Conservation (phyloP, 805 yeast genomes). For the Cyberlindnera subsufficiens region DNA sequence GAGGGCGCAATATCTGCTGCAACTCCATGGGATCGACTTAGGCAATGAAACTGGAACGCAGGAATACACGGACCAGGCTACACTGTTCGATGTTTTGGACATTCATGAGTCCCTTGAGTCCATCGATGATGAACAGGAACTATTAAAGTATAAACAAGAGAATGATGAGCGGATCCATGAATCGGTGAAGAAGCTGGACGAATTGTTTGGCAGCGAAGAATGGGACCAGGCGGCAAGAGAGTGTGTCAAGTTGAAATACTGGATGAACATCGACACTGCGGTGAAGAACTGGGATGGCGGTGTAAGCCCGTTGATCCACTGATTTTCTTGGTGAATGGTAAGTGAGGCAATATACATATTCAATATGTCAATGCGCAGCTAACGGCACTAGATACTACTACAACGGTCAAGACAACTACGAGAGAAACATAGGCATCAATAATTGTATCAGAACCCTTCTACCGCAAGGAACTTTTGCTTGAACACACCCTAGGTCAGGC, state of each 20-base stretch:
- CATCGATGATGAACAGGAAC: conserved; percentile 52
- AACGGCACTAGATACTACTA: no score
- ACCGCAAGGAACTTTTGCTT: no score
- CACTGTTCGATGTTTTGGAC: conserved; percentile 74
- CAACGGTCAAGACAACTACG: no score
- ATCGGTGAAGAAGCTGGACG: conserved; percentile 39
- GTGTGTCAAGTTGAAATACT: conserved; percentile 73
- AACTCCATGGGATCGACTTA: conserved; percentile 42
- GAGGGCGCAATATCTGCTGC: conserved; percentile 59
- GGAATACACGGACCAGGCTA: conserved; percentile 27
- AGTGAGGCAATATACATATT: background rate
- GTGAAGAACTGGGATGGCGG: conserved; percentile 77
- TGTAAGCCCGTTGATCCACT: conserved; percentile 57
- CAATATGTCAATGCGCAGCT: no score
- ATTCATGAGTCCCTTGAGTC: conserved; percentile 79
- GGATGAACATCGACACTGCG: conserved; percentile 72
- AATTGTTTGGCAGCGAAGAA: conserved; percentile 39
- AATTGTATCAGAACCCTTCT: no score
- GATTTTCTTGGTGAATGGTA: conserved; percentile 5
- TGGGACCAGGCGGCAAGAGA: conserved; percentile 57
- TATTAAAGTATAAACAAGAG: conserved; percentile 43
- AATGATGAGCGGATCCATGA: conserved; percentile 51
- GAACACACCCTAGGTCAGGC: no score
- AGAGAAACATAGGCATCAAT: no score
- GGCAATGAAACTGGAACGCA: conserved; percentile 50